Evolutionary conservation across 139 green algal genomes (phyloP), one percentile per base, ranked within the genome.

Genomic region (Picochlorum sp.): DNA sequence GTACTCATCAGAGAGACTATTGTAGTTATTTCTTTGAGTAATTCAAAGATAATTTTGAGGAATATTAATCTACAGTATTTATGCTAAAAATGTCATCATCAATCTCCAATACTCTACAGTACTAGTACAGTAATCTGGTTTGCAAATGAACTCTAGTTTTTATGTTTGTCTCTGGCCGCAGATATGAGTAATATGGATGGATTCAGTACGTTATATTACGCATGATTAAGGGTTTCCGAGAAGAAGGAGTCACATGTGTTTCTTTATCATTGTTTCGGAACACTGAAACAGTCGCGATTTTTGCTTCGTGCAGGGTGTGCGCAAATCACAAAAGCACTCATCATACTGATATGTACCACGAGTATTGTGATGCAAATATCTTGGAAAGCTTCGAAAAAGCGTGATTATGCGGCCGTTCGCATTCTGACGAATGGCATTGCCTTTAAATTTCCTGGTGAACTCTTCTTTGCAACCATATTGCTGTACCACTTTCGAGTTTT

Each of bases 401-500:
- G 43, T 5, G 26, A 65, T 13, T 55, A 60, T 18, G 49, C 63
- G n/a, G 55, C 68, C 2, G 13, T 74, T 14, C 22, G 45, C 4
- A 9, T 55, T 13, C 30, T 73, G 20, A 66, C 36, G 1, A 31
- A 65, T 7, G 47, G 24, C 2, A 40, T 84, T 22, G 65, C 63
- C 1, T 86, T 86, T 49, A 50, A 57, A 5, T 52, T 39, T 5
- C 70, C 79, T 14, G 70, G 69, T 4, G 74, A 86, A 50, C 64
- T 87, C 12, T 33, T 85, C 44, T 59, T 79, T 40, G 68, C 77
- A 7, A 33, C 67, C 2, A 20, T 61, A 10, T 43, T 85, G 30
- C 43, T 80, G 29, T 85, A 85, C 63, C 83, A 75, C 36, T 83
- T 72, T 60, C 65, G 80, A 14, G 1, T 87, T 1, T 56, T 89